These are phyloP conservation scores for Umbilicaria muhlenbergii DNA, from an alignment of 495 filamentous ascomycete genomes.

Conservation along the genomic window DNA sequence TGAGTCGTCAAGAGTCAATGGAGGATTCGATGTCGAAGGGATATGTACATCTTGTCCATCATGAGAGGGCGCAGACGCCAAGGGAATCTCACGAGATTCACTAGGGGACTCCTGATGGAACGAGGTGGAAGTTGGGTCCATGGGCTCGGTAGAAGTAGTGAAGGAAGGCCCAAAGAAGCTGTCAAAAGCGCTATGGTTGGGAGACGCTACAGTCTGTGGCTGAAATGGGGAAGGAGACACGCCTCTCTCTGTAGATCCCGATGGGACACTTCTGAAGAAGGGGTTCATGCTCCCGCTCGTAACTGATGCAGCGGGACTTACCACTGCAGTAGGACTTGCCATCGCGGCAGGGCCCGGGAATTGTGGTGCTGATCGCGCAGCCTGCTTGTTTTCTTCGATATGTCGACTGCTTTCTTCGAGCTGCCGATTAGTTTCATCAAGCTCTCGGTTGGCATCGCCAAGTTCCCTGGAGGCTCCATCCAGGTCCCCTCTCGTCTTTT, in stretches of 20 bases:
- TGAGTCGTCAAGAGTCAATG: conserved; percentile 32
- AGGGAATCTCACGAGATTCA: conserved; percentile 18
- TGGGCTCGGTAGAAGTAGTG: conserved; percentile 22
- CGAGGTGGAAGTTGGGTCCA: conserved; percentile 41
- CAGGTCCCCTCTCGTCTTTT: conserved; percentile 67
- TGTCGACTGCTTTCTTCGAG: conserved; percentile 22
- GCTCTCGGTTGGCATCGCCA: conserved; percentile 27
- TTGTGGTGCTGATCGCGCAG: conserved; percentile 26
- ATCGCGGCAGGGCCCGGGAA: conserved; percentile 17
- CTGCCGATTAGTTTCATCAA: conserved; percentile 17
- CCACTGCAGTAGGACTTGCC: conserved; percentile 5
- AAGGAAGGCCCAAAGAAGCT: conserved; percentile 77
- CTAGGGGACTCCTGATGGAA: conserved; percentile 45
- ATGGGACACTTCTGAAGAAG: conserved; percentile 59
- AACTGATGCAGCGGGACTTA: conserved; percentile 24
- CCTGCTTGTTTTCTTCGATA: conserved; percentile 23
- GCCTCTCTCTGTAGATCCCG: conserved; percentile 45
- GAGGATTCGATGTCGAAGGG: conserved; percentile 45
- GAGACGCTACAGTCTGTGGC: conserved; percentile 26
- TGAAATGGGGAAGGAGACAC: conserved; percentile 35
- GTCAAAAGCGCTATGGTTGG: conserved; percentile 63
- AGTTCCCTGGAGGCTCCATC: conserved; percentile 50
- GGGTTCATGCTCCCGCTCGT: conserved; percentile 70
- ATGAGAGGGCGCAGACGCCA: conserved; percentile 24
- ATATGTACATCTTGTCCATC: conserved; percentile 27